Evolutionary conservation across 1,139 yeast species (phyloP), one percentile per base, ranked within the genome.

Genomic region (Zygoascus sp.): DNA sequence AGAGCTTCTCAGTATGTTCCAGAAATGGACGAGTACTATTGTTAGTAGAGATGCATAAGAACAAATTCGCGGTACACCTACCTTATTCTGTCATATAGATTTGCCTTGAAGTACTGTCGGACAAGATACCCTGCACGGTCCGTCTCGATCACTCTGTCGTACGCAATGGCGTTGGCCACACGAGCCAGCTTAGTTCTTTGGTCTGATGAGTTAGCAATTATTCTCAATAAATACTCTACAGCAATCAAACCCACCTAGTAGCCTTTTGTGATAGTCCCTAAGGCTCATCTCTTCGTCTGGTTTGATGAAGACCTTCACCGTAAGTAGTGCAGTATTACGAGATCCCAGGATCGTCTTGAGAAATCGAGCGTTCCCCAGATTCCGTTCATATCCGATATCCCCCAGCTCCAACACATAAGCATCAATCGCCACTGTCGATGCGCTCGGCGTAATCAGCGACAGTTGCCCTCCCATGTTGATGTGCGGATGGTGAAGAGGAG

Each of bases 101-200:
- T 89, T 35, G 84, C 80, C 56, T 82, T 77, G 48, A 87, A 70
- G 69, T 80, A 80, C 57, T 90, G 97, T 48, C 98, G 75, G 47
- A 90, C 80, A 44, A 90, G 66, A 65, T 92, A 94, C 0, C 95
- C 96, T 0, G 97, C 97, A 46, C 97, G 73, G 49, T 86, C 95
- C 0, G 97, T 88, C 60, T 90, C 97, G 20, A 89, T 74, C 39
- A 92, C 69, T 50, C 82, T 77, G 48, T 79, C 73, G 67, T 83
- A 90, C 2, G 95, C 84, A 20, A 88, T 64, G 2, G 81, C 82
- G 57, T 83, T 84, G 78, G 47, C 40, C 15, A 49, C 53, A 15
- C 19, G 25, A 11, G 25, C 47, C 11, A 53, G 47, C 25, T 40
- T 34, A 16, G 37, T 32, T 32, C 46, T 39, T 32, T 46, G 45